phyloP scores from a whole-genome alignment of 2,329 filamentous ascomycete genomes.

The Hypoxylon sp. region DNA sequence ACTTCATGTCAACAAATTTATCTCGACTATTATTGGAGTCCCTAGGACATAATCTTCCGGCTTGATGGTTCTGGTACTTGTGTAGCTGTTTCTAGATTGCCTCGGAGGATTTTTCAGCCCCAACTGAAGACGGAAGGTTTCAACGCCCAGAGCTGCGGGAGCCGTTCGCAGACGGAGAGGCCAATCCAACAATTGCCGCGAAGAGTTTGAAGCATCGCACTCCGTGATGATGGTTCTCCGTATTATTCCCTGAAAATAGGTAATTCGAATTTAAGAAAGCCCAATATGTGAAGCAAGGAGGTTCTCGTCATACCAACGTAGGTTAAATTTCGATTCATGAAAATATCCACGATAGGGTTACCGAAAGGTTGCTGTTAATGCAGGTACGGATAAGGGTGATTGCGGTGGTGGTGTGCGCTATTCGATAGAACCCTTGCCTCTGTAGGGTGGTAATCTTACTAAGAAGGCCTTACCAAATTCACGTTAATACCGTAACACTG shows the following conservation, averaged over 20 bases:
- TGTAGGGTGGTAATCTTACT: constrained; percentile 16
- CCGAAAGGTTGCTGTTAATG: neutral
- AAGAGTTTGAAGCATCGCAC: neutral
- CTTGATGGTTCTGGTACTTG: neutral
- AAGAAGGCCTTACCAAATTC: constrained; percentile 26
- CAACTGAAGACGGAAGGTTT: neutral
- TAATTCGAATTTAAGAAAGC: neutral
- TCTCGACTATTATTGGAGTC: neutral
- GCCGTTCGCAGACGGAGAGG: neutral
- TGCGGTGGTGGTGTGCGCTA: constrained; percentile 7
- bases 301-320: neutral
- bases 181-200: neutral
- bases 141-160: constrained; percentile 2
- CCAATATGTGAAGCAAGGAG: neutral
- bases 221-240: neutral
- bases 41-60: neutral
- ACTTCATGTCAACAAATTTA: constrained; percentile 1
- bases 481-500: constrained; percentile 33
- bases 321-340: neutral
- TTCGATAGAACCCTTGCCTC: constrained; percentile 4
- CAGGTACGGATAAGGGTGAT: constrained; percentile 18
- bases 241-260: neutral
- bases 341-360: neutral
- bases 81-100: neutral
- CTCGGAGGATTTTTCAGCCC: constrained; percentile 16